A percentile compares a stretch with the other conserved stretches of the same genome.
These are phyloP conservation scores for Stachybotrys chlorohalonatus DNA, from an alignment of 2,329 filamentous ascomycete species.

Conservation along the genomic window DNA sequence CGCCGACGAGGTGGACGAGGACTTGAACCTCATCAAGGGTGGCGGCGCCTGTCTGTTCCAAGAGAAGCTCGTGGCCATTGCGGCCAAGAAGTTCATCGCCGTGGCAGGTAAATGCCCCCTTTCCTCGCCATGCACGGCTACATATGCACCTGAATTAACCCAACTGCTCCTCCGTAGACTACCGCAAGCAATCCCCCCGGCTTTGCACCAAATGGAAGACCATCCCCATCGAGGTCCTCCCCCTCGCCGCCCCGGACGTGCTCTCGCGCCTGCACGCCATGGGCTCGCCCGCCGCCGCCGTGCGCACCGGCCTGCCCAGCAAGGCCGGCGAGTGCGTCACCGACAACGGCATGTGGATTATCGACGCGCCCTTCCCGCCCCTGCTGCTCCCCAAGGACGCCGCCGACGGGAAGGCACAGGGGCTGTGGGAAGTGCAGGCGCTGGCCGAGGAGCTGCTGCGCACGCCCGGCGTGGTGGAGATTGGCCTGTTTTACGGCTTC, in stretches of 20 bases:
- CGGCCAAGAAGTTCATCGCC: conserved; percentile 77
- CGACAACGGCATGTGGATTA: conserved; percentile 60
- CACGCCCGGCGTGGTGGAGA: conserved; percentile 82
- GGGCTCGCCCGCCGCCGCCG: conserved; percentile 60
- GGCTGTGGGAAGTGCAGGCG: conserved; percentile 70
- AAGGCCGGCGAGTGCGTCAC: conserved; percentile 71
- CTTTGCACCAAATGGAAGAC: conserved; percentile 70
- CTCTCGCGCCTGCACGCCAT: conserved; percentile 62
- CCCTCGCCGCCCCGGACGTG: conserved; percentile 71
- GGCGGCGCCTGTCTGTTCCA: conserved; percentile 96
- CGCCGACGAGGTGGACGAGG: conserved; percentile 91
- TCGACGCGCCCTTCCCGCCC: conserved; percentile 81
- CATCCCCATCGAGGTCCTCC: conserved; percentile 90
- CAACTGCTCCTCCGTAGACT: conserved; percentile 46
- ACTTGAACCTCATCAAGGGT: conserved; percentile 95
- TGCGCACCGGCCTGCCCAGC: conserved; percentile 63
- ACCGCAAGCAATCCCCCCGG: conserved; percentile 74
- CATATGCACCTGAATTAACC: background rate
- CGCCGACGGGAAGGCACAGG: conserved; percentile 40
- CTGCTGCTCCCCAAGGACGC: conserved; percentile 55
- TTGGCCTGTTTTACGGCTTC: conserved; percentile 78
- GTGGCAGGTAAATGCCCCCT: conserved; percentile 54
- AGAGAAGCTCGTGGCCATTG: conserved; percentile 87
- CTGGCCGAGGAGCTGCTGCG: conserved; percentile 68
- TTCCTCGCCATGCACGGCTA: no score